Evolutionary conservation across 495 filamentous ascomycete genomes (phyloP).

Genomic region (Letharia columbiana): DNA sequence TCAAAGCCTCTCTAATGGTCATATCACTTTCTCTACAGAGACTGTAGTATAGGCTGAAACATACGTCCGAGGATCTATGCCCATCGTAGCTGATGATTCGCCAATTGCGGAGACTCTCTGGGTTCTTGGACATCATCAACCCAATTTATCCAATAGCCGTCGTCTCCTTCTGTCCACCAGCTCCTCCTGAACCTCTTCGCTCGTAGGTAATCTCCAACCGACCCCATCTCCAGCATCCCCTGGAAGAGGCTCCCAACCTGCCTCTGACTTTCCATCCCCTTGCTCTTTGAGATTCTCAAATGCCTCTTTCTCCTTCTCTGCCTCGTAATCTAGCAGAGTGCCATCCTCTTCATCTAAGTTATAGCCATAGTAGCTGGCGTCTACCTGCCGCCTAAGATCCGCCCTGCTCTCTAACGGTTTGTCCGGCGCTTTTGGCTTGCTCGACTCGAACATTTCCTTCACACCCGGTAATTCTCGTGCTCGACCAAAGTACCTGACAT

Average conservation of each 20-base stretch:
- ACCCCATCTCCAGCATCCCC: conserved; percentile 77
- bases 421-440: conserved; percentile 48
- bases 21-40: neutral
- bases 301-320: conserved; percentile 72
- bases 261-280: conserved; percentile 32
- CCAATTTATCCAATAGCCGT: conserved; percentile 72
- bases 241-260: conserved; percentile 74
- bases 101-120: neutral
- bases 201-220: conserved; percentile 73
- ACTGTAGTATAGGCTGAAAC: neutral
- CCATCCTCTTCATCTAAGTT: conserved; percentile 92
- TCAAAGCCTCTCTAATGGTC: neutral
- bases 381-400: conserved; percentile 74
- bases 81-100: neutral
- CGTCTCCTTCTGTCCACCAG: conserved; percentile 77
- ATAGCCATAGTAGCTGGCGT: conserved; percentile 95
- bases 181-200: conserved; percentile 89
- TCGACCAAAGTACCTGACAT: conserved; percentile 68
- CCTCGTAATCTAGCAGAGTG: conserved; percentile 71
- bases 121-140: conserved; percentile 33
- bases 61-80: neutral
- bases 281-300: conserved; percentile 51
- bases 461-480: conserved; percentile 89
- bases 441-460: conserved; percentile 90
- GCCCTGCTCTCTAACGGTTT: conserved; percentile 51